A percentile compares a stretch with the other conserved stretches of the same genome.
Evolutionary conservation across 108 stramenopile genomes (phyloP).

Genomic region (Cylindrotheca closterium): DNA sequence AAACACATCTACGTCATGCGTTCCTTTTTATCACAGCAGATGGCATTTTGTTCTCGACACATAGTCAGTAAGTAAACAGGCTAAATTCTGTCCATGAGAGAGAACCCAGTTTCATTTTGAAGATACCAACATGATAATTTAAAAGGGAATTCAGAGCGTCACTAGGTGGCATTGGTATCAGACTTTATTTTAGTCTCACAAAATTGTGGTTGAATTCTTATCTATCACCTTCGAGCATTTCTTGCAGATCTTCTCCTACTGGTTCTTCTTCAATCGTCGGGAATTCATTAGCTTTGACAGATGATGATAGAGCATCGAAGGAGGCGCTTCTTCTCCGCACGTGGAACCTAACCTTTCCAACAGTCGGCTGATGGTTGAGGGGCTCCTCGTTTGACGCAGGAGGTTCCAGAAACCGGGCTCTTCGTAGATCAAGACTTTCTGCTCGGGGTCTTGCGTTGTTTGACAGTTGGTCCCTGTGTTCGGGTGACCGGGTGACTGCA

Average conservation of each 20-base stretch:
- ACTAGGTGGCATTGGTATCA: no score
- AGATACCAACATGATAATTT: no score
- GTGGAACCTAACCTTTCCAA: not conserved
- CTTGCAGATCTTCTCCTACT: slow-evolving; percentile 31
- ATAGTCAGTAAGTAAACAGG: no score
- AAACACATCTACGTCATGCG: no score
- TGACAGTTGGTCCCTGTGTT: no score
- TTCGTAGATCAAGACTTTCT: slow-evolving; percentile 26
- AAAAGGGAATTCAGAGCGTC: not conserved
- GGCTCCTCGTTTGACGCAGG: not conserved
- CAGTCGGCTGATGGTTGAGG: not conserved
- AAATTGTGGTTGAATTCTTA: no score
- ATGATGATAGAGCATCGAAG: slow-evolving; percentile 11
- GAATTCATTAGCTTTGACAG: not conserved
- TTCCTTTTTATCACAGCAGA: not conserved
- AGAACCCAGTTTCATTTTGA: no score
- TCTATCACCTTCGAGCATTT: slow-evolving; percentile 20
- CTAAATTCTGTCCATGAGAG: no score
- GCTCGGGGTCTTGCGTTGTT: slow-evolving; percentile 27
- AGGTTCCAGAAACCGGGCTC: not conserved
- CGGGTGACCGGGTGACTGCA: no score
- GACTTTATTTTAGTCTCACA: no score
- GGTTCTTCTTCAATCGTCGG: slow-evolving; percentile 23
- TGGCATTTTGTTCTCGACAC: not conserved
- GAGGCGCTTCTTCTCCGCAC: slow-evolving; percentile 28